phyloP scores from a whole-genome alignment of 75 land plant genomes.

The Ceratopteris richardii region DNA sequence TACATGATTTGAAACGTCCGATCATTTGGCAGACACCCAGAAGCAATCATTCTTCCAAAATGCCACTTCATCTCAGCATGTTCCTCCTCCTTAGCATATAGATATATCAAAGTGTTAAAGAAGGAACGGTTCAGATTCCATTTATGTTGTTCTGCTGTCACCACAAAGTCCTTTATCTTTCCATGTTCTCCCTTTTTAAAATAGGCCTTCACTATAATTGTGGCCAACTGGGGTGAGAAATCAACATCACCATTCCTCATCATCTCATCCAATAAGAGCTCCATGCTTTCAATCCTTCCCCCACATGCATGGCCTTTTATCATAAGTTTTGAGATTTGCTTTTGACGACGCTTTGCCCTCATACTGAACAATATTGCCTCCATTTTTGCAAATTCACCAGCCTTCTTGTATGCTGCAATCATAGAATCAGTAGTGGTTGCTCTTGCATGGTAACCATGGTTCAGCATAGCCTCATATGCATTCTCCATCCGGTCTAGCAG shows the following conservation, averaged over 20 bases:
- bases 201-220: constrained; percentile 1
- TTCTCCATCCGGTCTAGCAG: constrained; percentile 5
- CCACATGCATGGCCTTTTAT: not conserved
- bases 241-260: not conserved
- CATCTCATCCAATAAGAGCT: not conserved
- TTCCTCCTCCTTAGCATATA: not conserved
- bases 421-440: not conserved
- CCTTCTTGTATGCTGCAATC: constrained; percentile 4
- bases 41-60: not conserved
- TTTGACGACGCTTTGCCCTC: not conserved
- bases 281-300: not conserved
- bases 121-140: not conserved
- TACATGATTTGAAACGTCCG: constrained; percentile 2
- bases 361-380: constrained; percentile 2
- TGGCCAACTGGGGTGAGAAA: not conserved
- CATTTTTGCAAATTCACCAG: not conserved
- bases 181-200: not conserved
- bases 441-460: not conserved
- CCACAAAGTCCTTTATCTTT: not conserved
- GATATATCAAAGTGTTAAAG: constrained; percentile 3
- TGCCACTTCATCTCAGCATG: not conserved
- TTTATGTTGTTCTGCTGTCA: not conserved
- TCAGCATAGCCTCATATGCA: constrained; percentile 3
- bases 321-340: not conserved
- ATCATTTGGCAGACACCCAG: not conserved